Base-by-base conservation (phyloP, 495 filamentous ascomycete genomes). In the Tuber indicum region DNA sequence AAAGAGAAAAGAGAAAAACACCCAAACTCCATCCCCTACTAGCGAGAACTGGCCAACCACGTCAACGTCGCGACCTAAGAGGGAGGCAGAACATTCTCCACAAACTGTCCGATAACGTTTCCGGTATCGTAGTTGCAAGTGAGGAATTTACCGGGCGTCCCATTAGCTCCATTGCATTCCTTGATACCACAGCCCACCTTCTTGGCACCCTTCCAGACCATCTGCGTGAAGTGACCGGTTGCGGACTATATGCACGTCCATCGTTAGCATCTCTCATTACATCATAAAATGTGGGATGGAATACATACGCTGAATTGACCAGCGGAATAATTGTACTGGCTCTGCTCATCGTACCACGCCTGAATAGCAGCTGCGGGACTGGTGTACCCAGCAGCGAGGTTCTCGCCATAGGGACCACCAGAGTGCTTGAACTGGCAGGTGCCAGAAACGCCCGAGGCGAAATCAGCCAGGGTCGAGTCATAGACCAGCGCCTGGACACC, bases 91-190 rank as follows among this genome's bases (percentile, higher is more conserved):
- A 96, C 89, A 83, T 96, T 94, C 47, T 81, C 81, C 76, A 79
- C 89, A 79, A 93, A 96, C 70, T 87, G 85, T 76, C 89, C 90
- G 26, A 84, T 88, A 74, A 91, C 86, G 86, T 96, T 94, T 77
- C 89, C 84, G 78, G 92, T 87, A 71, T 84, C 85, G 85, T 99
- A 99, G 87, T 98, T 94, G 91, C 96, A 99, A 72, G 76, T 88
- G 87, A 75, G 83, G 82, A 74, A 89, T 82, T 77, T 79, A 21
- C 80, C 83, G 12, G 81, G 77, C 16, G 75, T 77, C 12, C 79
- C 76, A 74, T 79, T 80, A 1, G 71, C 26, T 10, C 75, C 83
- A n/a, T 84, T 47, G 85, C 91, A 93, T 44, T 84, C 81, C 9
- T 89, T 84, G 45, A 90, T 89, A 73, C 87, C 88, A 84, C 96